Conservation (phyloP, 345 rosid genomes). For the Dimocarpus longan region DNA sequence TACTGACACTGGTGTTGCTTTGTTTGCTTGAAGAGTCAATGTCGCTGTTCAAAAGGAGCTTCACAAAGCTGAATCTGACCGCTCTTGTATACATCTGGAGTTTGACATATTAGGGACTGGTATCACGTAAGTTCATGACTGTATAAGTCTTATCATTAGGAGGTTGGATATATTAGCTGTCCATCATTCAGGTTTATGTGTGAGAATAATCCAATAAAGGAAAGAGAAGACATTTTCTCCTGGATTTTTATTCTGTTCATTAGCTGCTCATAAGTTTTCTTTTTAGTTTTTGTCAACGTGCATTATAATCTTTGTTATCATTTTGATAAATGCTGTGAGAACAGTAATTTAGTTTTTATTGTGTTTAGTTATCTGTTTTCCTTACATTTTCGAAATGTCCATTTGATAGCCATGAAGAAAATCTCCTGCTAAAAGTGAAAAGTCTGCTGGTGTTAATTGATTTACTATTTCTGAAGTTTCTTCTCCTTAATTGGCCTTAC, state of each 20-base stretch:
- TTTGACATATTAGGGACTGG: conserved; percentile 78
- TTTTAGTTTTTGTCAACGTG: background rate
- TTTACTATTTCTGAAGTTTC: background rate
- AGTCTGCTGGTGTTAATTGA: background rate
- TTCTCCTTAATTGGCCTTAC: background rate
- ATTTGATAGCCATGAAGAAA: background rate
- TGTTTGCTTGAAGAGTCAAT: conserved; percentile 55
- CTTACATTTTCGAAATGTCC: background rate
- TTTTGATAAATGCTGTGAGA: background rate
- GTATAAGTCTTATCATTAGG: conserved; percentile 12
- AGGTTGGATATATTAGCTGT: conserved; percentile 10
- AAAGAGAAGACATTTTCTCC: background rate
- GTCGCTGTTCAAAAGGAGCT: conserved; percentile 84
- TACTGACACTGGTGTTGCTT: conserved; percentile 25
- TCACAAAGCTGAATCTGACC: conserved; percentile 83
- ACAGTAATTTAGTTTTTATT: background rate
- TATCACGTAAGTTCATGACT: conserved; percentile 57
- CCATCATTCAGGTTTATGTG: background rate
- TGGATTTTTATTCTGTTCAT: conserved; percentile 1
- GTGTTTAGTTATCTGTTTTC: background rate
- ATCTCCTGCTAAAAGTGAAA: background rate
- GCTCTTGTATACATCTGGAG: conserved; percentile 95
- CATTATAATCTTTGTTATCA: background rate
- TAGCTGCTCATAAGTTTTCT: background rate
- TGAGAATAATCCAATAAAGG: background rate